Evolutionary conservation across 2,329 filamentous ascomycete species (phyloP).

Genomic region (Trichoderma sp.): DNA sequence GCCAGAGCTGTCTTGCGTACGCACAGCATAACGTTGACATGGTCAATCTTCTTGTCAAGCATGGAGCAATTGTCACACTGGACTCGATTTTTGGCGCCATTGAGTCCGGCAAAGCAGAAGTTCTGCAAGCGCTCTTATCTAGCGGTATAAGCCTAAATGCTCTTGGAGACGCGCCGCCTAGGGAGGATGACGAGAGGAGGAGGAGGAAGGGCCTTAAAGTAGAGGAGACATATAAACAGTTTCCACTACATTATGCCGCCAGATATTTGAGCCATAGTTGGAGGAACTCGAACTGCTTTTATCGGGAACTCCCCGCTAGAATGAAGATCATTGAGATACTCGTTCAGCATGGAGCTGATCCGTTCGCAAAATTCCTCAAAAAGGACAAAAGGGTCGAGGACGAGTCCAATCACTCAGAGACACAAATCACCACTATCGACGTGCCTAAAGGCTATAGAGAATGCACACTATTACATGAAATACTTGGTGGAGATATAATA

Average conservation of each 20-base stretch:
- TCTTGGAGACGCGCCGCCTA: background rate
- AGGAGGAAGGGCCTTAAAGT: background rate
- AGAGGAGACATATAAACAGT: slow-evolving; percentile 5
- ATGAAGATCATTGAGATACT: slow-evolving; percentile 24
- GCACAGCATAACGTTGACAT: slow-evolving; percentile 16
- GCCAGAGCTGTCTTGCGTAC: slow-evolving; percentile 21
- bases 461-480: slow-evolving; percentile 28
- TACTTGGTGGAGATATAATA: slow-evolving; percentile 20
- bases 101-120: background rate
- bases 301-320: background rate
- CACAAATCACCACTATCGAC: background rate
- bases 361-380: slow-evolving; percentile 25
- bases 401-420: rapidly evolving
- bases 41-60: slow-evolving; percentile 22
- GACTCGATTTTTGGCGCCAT: slow-evolving; percentile 27
- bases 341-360: slow-evolving; percentile 31
- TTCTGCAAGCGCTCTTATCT: slow-evolving; percentile 23
- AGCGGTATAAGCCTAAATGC: slow-evolving; percentile 23
- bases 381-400: background rate
- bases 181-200: background rate
- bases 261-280: background rate
- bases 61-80: slow-evolving; percentile 23
- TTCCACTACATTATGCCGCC: slow-evolving; percentile 23
- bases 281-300: background rate
- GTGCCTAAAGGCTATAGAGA: slow-evolving; percentile 16